Evolutionary conservation across 371 early-diverging fungal genomes (phyloP), one percentile per base, ranked within the genome.

Genomic region (Spiromyces aspiralis): DNA sequence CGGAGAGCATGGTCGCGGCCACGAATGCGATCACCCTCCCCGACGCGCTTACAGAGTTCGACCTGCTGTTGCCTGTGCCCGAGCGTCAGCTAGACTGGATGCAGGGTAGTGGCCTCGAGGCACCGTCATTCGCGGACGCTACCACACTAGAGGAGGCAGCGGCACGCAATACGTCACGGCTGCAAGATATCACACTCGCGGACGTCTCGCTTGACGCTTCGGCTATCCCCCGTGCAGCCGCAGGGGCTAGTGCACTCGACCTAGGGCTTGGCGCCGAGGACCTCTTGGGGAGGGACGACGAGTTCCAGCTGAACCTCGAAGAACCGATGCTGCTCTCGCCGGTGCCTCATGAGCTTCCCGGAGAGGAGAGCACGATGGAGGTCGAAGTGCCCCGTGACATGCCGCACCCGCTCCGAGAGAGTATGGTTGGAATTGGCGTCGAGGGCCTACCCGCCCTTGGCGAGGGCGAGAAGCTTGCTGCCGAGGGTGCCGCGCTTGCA

Each of bases 1-100:
- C 77, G 23, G 88, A 87, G 44, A 74, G 81, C 16, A 62, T 82
- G 22, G 65, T 76, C 2, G 86, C 90, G 3, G 77, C 73, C 50
- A 73, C 74, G 27, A 81, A 80, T 48, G 76, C 90, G 19, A 94
- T 95, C 60, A 94, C 94, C 1, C 66, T 94, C 47, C 76, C 84
- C 3, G 93, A 94, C 49, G 73, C 75, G 23, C 68, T 90, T 42
- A 85, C 89, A 23, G 93, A 93, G 60, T 85, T 88, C 56, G 94
- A 93, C 60, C 76, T 95, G 35, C 64, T 90, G 41, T 66, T 92
- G 48, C 90, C 88, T 10, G 83, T 84, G 46, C 79, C 25, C 27
- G 16, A 12, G 1, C 45, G 43, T 23, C 10, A 26, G 41, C 25
- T 41, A 35, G 41, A 24, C 43, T 20, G 27, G 19, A 28, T 23